phyloP scores from a whole-genome alignment of 352 stramenopile species.

The Peronospora tabacina region DNA sequence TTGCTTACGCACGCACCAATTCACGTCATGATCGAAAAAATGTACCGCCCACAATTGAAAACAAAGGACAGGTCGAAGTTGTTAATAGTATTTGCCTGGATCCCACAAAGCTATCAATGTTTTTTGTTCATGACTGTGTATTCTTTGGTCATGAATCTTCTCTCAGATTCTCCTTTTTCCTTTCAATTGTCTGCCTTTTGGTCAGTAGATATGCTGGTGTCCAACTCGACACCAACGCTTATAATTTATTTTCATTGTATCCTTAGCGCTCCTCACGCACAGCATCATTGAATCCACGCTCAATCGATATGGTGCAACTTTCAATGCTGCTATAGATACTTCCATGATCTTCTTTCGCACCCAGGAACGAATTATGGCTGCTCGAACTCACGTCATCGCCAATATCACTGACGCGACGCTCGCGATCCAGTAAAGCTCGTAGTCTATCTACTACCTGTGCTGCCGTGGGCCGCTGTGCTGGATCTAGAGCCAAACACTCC shows the following conservation, averaged over 20 bases:
- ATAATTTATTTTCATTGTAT: conserved; percentile 26
- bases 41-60: too few relatives aligned
- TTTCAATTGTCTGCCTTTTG: too few relatives aligned
- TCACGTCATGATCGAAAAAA: too few relatives aligned
- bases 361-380: conserved; percentile 39
- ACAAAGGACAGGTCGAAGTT: too few relatives aligned
- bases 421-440: conserved; percentile 37
- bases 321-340: conserved; percentile 25
- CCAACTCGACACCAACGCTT: conserved; percentile 13
- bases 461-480: conserved; percentile 36
- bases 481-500: conserved; percentile 48
- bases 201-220: conserved; percentile 10
- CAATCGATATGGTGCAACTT: conserved; percentile 23
- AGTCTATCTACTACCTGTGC: conserved; percentile 33
- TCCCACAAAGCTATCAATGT: too few relatives aligned
- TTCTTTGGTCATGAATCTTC: too few relatives aligned
- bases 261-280: conserved; percentile 24
- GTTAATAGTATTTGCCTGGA: too few relatives aligned
- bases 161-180: too few relatives aligned
- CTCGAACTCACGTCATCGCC: conserved; percentile 33
- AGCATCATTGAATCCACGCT: conserved; percentile 30
- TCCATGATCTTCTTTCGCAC: conserved; percentile 19
- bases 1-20: too few relatives aligned
- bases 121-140: too few relatives aligned
- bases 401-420: conserved; percentile 45